Percentiles rank a stretch among this genome's conserved stretches.
Evolutionary conservation across 176 grass and related monocot species (phyloP).

Genomic region (Zoysia pacifica): DNA sequence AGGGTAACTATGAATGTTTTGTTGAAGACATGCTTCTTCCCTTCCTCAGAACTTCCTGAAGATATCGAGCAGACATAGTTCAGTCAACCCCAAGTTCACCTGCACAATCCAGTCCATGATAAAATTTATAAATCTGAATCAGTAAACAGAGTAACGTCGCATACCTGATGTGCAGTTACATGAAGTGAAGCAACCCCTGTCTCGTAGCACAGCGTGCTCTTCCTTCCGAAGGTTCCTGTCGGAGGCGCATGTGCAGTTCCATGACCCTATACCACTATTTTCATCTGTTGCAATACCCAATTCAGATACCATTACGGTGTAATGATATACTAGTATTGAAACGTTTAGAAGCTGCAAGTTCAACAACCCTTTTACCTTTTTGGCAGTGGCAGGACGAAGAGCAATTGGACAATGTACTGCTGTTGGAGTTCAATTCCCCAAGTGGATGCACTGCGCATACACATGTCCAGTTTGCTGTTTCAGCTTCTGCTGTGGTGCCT

Average conservation of each 20-base stretch:
- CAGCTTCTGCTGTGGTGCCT: constrained; percentile 16
- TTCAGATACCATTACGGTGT: constrained; percentile 7
- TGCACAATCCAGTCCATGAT: background rate
- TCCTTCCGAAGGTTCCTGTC: constrained; percentile 25
- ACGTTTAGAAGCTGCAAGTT: background rate
- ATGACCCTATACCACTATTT: constrained; percentile 39
- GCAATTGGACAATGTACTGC: constrained; percentile 57
- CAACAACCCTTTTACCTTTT: constrained; percentile 44
- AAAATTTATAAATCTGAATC: background rate
- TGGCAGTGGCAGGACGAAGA: constrained; percentile 74
- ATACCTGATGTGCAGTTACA: constrained; percentile 94
- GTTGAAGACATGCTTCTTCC: constrained; percentile 53
- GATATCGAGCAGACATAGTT: constrained; percentile 36
- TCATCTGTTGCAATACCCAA: constrained; percentile 26
- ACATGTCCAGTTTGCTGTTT: constrained; percentile 64
- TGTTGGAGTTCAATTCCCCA: constrained; percentile 37
- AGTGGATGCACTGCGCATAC: constrained; percentile 59
- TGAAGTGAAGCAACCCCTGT: constrained; percentile 65
- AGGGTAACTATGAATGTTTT: constrained; percentile 66
- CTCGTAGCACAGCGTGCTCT: constrained; percentile 24
- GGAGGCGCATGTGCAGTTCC: constrained; percentile 77
- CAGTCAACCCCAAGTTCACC: constrained; percentile 11
- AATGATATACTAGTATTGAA: background rate
- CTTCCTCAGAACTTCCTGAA: constrained; percentile 50
- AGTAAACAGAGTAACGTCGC: background rate